phyloP scores from a whole-genome alignment of 2,329 filamentous ascomycete genomes.

The Blumeria hordei region DNA sequence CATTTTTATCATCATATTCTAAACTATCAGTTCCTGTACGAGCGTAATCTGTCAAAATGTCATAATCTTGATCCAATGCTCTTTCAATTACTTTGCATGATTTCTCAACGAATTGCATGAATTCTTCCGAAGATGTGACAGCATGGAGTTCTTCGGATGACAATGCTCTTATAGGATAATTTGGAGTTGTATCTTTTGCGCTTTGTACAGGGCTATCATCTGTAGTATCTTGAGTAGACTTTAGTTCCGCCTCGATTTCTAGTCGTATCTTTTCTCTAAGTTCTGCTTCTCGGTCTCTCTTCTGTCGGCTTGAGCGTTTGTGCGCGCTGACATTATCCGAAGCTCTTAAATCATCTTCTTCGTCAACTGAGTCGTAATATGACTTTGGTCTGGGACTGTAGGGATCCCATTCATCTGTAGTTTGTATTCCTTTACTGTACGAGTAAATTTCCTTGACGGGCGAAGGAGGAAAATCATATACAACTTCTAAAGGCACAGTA shows the following conservation, averaged over 20 bases:
- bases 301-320: slow-evolving; percentile 56
- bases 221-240: slow-evolving; percentile 38
- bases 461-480: slow-evolving; percentile 58
- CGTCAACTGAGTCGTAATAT: slow-evolving; percentile 36
- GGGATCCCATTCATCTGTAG: slow-evolving; percentile 46
- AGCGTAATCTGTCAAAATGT: slow-evolving; percentile 86
- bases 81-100: slow-evolving; percentile 95
- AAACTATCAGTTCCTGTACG: slow-evolving; percentile 46
- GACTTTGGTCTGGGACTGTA: slow-evolving; percentile 27
- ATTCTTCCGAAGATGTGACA: slow-evolving; percentile 78
- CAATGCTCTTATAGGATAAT: slow-evolving; percentile 59
- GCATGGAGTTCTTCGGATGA: slow-evolving; percentile 70
- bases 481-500: slow-evolving; percentile 47
- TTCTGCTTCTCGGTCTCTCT: slow-evolving; percentile 69
- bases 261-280: slow-evolving; percentile 60
- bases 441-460: slow-evolving; percentile 68
- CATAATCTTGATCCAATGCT: slow-evolving; percentile 85
- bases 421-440: slow-evolving; percentile 94
- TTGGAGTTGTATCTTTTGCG: slow-evolving; percentile 22
- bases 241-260: slow-evolving; percentile 84
- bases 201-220: slow-evolving; percentile 24
- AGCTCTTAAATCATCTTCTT: slow-evolving; percentile 18
- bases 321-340: slow-evolving; percentile 27
- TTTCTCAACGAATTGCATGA: slow-evolving; percentile 81
- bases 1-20: slow-evolving; percentile 59